phyloP scores from a whole-genome alignment of 208 protist species.

The Acanthamoeba rhysodes region DNA sequence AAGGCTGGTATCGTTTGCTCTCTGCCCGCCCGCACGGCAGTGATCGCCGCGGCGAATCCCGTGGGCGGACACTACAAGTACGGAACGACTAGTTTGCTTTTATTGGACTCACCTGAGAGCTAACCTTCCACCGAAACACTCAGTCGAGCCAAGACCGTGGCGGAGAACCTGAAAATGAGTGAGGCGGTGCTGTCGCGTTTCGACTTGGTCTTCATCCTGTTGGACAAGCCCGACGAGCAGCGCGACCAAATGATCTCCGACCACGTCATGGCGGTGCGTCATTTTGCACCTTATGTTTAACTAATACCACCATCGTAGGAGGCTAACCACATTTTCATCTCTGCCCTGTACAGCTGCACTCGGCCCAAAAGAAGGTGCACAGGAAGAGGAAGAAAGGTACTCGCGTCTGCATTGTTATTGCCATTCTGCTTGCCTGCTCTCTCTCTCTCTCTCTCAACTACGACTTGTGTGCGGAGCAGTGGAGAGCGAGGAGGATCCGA shows the following conservation, averaged over 20 bases:
- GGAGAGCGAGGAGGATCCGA: background rate
- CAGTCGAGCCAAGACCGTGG: slow-evolving; percentile 95
- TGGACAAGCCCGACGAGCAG: slow-evolving; percentile 92
- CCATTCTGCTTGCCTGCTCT: no score
- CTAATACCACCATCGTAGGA: background rate
- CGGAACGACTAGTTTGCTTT: background rate
- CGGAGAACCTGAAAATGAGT: slow-evolving; percentile 97
- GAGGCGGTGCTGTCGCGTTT: slow-evolving; percentile 98
- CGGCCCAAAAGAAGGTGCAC: slow-evolving; percentile 39
- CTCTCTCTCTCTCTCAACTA: background rate
- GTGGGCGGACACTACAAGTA: slow-evolving; percentile 95
- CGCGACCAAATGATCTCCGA: slow-evolving; percentile 93
- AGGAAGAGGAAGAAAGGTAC: slow-evolving; percentile 68
- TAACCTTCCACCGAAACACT: background rate
- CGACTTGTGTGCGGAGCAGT: background rate
- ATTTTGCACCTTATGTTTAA: background rate
- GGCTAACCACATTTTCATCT: background rate
- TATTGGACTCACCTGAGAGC: background rate
- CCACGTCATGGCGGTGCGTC: slow-evolving; percentile 95
- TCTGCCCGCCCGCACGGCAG: slow-evolving; percentile 96
- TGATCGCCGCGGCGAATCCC: slow-evolving; percentile 99
- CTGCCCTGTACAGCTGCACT: slow-evolving; percentile 52
- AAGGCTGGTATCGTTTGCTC: slow-evolving; percentile 98
- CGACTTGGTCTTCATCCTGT: slow-evolving; percentile 98
- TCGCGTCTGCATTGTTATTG: background rate